Conservation (phyloP, 176 grass and related monocot species). For the Cenchrus americanus region DNA sequence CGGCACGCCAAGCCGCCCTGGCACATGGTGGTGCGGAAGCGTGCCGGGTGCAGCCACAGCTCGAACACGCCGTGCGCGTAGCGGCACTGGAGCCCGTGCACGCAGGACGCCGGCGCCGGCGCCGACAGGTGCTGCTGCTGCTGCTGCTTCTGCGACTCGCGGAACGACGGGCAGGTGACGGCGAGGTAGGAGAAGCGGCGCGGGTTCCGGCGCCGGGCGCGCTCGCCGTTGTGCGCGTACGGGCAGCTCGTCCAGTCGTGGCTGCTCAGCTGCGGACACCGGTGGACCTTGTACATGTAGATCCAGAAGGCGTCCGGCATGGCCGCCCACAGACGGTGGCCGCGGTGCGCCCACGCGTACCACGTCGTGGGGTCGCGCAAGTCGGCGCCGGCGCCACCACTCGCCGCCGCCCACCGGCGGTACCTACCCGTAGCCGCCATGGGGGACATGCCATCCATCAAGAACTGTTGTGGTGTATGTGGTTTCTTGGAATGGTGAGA, state of each 20-base stretch:
- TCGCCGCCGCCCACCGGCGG: not conserved
- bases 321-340: constrained; percentile 44
- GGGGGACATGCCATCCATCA: not conserved
- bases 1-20: not conserved
- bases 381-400: not conserved
- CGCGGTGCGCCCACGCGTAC: constrained; percentile 28
- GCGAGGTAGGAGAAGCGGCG: constrained; percentile 44
- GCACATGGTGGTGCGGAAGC: constrained; percentile 59
- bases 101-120: constrained; percentile 8
- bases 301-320: constrained; percentile 67
- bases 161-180: constrained; percentile 50
- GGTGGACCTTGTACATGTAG: constrained; percentile 66
- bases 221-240: constrained; percentile 61
- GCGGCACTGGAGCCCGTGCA: constrained; percentile 17
- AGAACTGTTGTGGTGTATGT: not conserved
- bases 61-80: constrained; percentile 62
- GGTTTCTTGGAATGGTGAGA: not conserved
- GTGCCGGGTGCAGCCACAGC: constrained; percentile 55
- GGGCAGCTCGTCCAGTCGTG: constrained; percentile 71
- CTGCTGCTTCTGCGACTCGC: not conserved
- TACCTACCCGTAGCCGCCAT: not conserved
- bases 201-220: constrained; percentile 54
- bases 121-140: not conserved
- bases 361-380: not conserved
- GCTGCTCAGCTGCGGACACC: constrained; percentile 26